phyloP scores from a whole-genome alignment of 257 asterid species.

The Primulina tabacum region DNA sequence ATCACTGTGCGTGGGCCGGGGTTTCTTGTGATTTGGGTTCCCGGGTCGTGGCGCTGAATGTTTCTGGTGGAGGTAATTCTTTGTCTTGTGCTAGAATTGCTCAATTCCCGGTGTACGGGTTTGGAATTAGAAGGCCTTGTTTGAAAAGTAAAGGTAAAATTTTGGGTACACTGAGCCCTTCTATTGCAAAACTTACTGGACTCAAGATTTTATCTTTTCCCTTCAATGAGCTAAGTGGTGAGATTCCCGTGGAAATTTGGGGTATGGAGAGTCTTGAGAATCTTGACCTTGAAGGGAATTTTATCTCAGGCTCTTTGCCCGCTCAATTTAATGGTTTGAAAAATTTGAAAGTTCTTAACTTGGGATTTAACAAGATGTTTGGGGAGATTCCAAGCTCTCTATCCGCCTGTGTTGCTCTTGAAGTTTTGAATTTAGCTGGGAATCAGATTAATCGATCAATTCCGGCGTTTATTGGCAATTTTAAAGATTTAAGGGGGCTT shows the following conservation, averaged over 20 bases:
- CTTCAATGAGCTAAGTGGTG: constrained; percentile 77
- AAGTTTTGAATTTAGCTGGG: constrained; percentile 76
- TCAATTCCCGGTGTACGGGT: constrained; percentile 43
- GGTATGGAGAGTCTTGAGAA: constrained; percentile 83
- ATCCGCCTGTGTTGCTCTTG: constrained; percentile 44
- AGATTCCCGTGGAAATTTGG: constrained; percentile 67
- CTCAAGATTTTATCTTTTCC: constrained; percentile 73
- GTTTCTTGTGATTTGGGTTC: constrained; percentile 38
- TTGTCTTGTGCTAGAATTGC: constrained; percentile 40
- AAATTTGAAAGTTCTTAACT: constrained; percentile 65
- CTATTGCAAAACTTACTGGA: constrained; percentile 53
- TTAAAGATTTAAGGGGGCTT: constrained; percentile 60
- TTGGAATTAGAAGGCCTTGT: constrained; percentile 45
- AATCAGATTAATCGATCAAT: constrained; percentile 66
- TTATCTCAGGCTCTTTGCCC: constrained; percentile 59
- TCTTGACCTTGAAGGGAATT: constrained; percentile 93
- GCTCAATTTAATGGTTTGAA: constrained; percentile 50
- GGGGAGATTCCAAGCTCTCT: constrained; percentile 66
- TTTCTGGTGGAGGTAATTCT: constrained; percentile 48
- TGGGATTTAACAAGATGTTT: constrained; percentile 62
- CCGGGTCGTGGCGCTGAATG: constrained; percentile 42
- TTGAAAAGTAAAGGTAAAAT: constrained; percentile 29
- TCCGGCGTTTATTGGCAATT: constrained; percentile 50
- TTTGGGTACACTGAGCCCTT: constrained; percentile 51
- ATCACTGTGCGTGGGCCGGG: constrained; percentile 46